Conservation (phyloP, 2,329 filamentous ascomycete genomes). For the Clarireedia paspali region DNA sequence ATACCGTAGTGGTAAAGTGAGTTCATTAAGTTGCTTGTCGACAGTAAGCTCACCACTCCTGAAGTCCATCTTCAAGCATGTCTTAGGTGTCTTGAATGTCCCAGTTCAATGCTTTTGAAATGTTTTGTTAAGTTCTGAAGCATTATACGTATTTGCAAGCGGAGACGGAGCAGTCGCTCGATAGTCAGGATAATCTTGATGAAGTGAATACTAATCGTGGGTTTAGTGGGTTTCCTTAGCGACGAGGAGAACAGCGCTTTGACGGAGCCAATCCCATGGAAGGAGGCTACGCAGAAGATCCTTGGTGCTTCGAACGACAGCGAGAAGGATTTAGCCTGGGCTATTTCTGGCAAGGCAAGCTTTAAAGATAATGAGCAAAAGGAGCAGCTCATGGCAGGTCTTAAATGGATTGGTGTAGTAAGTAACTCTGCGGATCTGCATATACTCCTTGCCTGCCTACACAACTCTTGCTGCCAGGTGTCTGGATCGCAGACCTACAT, state of each 20-base stretch:
- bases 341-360: slow-evolving; percentile 67
- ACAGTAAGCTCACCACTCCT: slow-evolving; percentile 36
- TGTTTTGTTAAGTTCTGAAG: no score
- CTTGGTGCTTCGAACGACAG: slow-evolving; percentile 58
- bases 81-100: no score
- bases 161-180: no score
- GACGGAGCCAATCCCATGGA: slow-evolving; percentile 67
- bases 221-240: slow-evolving; percentile 64
- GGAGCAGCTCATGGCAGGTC: slow-evolving; percentile 60
- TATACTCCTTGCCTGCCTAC: no score
- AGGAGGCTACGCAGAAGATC: slow-evolving; percentile 73
- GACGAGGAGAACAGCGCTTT: slow-evolving; percentile 54
- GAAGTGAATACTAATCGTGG: no score
- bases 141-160: no score
- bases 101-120: no score
- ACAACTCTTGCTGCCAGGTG: no score
- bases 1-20: slow-evolving; percentile 33
- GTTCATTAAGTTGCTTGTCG: slow-evolving; percentile 79
- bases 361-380: slow-evolving; percentile 64
- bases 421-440: no score
- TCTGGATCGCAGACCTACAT: no score
- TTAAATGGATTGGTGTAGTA: slow-evolving; percentile 59
- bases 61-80: no score
- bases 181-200: no score
- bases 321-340: slow-evolving; percentile 63